Conservation (phyloP, 148 eudicot species). For the Pouteria glomerata region DNA sequence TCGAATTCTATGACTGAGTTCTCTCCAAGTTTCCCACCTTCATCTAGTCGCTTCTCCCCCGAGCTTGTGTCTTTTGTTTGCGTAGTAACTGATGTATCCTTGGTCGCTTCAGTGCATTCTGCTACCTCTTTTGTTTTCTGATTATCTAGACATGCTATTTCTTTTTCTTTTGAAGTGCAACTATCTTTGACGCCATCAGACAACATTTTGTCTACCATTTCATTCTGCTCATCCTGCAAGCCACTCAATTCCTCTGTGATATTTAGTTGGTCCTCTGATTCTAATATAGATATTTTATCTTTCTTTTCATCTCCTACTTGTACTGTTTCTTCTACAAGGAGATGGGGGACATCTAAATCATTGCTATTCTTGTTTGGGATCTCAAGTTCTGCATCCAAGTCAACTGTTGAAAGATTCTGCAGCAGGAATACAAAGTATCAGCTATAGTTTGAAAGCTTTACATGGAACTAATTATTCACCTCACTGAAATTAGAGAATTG, state of each 20-base stretch:
- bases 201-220: neutral
- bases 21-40: conserved; percentile 1
- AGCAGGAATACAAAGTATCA: neutral
- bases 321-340: no score
- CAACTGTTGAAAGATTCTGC: conserved; percentile 10
- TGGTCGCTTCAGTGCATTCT: neutral
- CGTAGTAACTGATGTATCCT: neutral
- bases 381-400: no score
- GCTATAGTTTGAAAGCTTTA: neutral
- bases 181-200: neutral
- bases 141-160: neutral
- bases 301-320: no score
- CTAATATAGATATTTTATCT: no score
- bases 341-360: no score
- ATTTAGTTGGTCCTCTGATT: neutral
- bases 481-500: neutral
- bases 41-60: neutral
- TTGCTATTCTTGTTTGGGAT: no score
- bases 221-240: conserved; percentile 2
- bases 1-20: neutral
- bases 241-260: neutral
- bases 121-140: neutral
- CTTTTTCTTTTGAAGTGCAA: neutral
- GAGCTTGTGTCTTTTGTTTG: neutral
- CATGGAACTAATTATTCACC: neutral